Conservation (phyloP, 805 yeast species). For the Candida namnaoensis region DNA sequence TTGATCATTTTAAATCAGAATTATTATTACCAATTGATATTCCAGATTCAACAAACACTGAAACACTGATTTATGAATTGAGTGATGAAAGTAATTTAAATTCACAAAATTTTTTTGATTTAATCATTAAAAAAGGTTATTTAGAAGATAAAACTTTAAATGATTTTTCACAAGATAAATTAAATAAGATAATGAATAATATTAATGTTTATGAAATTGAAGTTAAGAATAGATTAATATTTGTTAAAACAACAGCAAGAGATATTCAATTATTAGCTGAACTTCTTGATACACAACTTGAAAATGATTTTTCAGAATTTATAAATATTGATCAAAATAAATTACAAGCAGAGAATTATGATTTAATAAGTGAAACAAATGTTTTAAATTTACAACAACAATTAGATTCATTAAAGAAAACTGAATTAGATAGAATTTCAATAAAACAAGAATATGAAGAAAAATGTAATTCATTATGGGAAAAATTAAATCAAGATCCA, state of each 20-base stretch:
- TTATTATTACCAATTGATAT: slow-evolving; percentile 2
- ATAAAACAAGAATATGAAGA: slow-evolving; percentile 21
- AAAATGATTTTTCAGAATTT: not conserved
- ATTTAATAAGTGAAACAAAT: not conserved
- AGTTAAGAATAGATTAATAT: slow-evolving; percentile 2
- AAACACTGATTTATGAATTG: too few species aligned
- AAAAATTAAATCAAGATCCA: slow-evolving; percentile 40
- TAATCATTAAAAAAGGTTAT: too few species aligned
- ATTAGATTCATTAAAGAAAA: slow-evolving; percentile 1
- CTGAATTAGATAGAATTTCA: slow-evolving; percentile 23
- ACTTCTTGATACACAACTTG: slow-evolving; percentile 1
- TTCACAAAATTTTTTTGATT: too few species aligned
- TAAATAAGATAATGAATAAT: slow-evolving; percentile 2
- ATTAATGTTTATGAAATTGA: slow-evolving; percentile 8
- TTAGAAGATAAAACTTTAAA: too few species aligned
- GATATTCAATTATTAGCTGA: slow-evolving; percentile 5
- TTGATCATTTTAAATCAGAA: slow-evolving; percentile 1
- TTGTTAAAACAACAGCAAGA: slow-evolving; percentile 3
- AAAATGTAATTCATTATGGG: slow-evolving; percentile 47
- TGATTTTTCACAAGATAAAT: too few species aligned
- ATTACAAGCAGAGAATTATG: slow-evolving; percentile 1
- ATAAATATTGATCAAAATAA: not conserved
- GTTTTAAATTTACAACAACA: slow-evolving; percentile 5
- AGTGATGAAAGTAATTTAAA: too few species aligned
- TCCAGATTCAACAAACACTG: not conserved